phyloP scores from a whole-genome alignment of 805 yeast species.

The Yarrowia deformans region DNA sequence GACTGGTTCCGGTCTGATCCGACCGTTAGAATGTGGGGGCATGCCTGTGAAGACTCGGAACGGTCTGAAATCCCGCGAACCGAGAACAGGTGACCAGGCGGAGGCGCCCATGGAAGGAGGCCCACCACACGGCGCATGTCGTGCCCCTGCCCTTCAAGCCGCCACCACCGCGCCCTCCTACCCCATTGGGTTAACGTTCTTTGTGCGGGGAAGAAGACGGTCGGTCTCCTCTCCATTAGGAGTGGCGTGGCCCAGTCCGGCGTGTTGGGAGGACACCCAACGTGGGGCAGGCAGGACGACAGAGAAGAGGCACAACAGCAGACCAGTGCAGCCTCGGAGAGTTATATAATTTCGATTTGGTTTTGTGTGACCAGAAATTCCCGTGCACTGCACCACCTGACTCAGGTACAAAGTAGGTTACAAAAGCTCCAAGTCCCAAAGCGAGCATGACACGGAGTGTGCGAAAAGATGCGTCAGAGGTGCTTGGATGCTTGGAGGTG shows the following conservation, averaged over 20 bases:
- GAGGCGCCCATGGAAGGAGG: no score
- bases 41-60: no score
- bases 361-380: neutral
- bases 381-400: constrained; percentile 21
- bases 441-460: constrained; percentile 31
- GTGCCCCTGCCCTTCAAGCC: neutral
- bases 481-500: constrained; percentile 5
- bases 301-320: neutral
- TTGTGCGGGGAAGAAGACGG: constrained; percentile 30
- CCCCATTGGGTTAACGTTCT: constrained; percentile 32
- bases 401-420: constrained; percentile 32
- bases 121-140: no score
- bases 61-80: no score
- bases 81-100: no score
- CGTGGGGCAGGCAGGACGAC: neutral
- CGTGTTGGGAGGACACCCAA: constrained; percentile 5
- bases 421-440: constrained; percentile 7
- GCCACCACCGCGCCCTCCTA: constrained; percentile 24
- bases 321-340: neutral
- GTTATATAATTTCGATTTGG: neutral
- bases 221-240: constrained; percentile 4
- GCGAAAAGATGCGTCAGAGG: constrained; percentile 20
- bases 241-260: constrained; percentile 23
- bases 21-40: constrained; percentile 35
- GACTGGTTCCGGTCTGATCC: constrained; percentile 35